A percentile compares a stretch with the other conserved stretches of the same genome.
These are phyloP conservation scores for Ophiocordyceps camponoti-floridani DNA, from an alignment of 2,329 filamentous ascomycete genomes.

Conservation along the genomic window DNA sequence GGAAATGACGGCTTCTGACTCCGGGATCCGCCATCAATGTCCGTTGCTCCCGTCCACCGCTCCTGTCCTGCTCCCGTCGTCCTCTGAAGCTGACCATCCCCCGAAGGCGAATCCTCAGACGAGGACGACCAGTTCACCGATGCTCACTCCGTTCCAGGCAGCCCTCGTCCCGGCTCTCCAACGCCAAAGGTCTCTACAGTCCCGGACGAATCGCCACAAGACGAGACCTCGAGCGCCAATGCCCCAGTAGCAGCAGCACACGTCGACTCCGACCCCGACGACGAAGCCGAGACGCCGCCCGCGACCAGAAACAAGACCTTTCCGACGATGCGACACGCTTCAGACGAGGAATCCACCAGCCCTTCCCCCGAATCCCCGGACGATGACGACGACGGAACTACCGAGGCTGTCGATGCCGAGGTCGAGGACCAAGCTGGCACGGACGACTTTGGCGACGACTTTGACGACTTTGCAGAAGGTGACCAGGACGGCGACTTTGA, in stretches of 20 bases:
- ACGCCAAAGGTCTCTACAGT: slow-evolving; percentile 38
- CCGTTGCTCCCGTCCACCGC: slow-evolving; percentile 3
- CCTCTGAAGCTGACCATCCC: not conserved
- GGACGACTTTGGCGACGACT: slow-evolving; percentile 39
- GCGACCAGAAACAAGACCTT: slow-evolving; percentile 2
- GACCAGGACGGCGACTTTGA: slow-evolving; percentile 39
- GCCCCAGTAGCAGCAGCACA: slow-evolving; percentile 35
- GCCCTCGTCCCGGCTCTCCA: slow-evolving; percentile 25
- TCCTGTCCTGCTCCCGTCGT: not conserved
- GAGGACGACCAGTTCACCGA: slow-evolving; percentile 56
- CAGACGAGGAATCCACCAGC: slow-evolving; percentile 21
- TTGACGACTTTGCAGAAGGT: slow-evolving; percentile 45
- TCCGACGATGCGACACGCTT: not conserved
- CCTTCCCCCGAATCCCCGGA: slow-evolving; percentile 23
- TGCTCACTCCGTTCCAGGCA: slow-evolving; percentile 34
- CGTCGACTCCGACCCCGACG: slow-evolving; percentile 14
- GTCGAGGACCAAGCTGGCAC: slow-evolving; percentile 15
- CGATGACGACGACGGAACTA: slow-evolving; percentile 26
- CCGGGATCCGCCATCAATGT: slow-evolving; percentile 44
- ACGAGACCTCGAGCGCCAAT: slow-evolving; percentile 42
- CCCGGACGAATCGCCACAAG: slow-evolving; percentile 32
- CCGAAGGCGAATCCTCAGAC: slow-evolving; percentile 33
- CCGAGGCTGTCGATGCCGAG: slow-evolving; percentile 31
- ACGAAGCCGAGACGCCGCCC: slow-evolving; percentile 8
- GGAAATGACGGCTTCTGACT: slow-evolving; percentile 23